Evolutionary conservation across 768 basidiomycete species (phyloP).

Genomic region (Phlebiopsis gigantea): DNA sequence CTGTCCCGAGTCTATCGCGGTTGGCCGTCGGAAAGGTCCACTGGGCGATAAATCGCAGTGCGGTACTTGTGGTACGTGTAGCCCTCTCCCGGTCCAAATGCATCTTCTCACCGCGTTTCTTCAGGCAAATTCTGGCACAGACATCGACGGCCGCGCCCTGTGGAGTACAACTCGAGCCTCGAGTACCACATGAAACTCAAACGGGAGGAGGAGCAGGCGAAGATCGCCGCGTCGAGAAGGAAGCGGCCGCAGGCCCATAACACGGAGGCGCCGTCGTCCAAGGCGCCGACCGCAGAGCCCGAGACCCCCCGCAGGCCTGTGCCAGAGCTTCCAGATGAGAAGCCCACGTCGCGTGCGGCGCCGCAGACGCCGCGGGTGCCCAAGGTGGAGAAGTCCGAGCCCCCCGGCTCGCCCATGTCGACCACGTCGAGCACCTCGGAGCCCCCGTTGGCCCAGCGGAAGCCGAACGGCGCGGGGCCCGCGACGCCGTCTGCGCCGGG

Average conservation of each 20-base stretch:
- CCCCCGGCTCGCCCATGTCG: constrained; percentile 54
- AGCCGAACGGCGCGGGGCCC: constrained; percentile 43
- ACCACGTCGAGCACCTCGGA: constrained; percentile 71
- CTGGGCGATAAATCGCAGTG: constrained; percentile 89
- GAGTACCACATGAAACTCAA: constrained; percentile 59
- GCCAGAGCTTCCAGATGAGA: constrained; percentile 30
- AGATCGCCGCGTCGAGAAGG: constrained; percentile 49
- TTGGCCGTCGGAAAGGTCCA: constrained; percentile 85
- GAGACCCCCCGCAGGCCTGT: constrained; percentile 48
- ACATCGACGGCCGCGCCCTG: constrained; percentile 74
- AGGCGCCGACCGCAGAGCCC: constrained; percentile 34
- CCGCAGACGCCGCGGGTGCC: constrained; percentile 24
- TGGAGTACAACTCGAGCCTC: constrained; percentile 72
- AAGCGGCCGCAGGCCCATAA: constrained; percentile 47
- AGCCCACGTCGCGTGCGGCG: constrained; percentile 27
- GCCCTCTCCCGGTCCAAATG: constrained; percentile 2
- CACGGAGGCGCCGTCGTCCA: constrained; percentile 34
- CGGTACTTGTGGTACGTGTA: constrained; percentile 80
- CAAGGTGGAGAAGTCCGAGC: constrained; percentile 33
- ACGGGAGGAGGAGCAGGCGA: constrained; percentile 51
- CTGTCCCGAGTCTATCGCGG: constrained; percentile 79
- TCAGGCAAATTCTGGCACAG: constrained; percentile 89
- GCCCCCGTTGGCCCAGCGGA: constrained; percentile 66
- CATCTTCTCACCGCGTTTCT: background rate
- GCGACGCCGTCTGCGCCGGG: constrained; percentile 26